Base-by-base conservation (phyloP, 208 protist species). In the Phytomonas sp. region DNA sequence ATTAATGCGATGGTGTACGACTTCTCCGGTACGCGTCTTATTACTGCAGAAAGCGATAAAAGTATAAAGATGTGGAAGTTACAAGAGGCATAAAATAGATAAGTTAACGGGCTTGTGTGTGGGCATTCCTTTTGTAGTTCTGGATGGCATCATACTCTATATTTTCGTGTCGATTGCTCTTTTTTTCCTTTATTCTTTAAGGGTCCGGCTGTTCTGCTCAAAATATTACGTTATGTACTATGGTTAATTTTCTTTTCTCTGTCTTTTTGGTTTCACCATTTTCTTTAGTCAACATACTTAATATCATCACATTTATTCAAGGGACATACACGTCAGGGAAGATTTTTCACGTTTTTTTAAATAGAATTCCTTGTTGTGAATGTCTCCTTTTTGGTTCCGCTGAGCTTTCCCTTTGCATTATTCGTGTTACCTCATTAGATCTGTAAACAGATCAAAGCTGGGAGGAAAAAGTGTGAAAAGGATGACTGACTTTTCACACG, bases 1-100 rank as follows among this genome's bases (percentile, higher is more conserved):
- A 95, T 99, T 31, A 97, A 94, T 67, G 66, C 74, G 11, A 63
- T 92, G 34, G 66, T 82, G 2, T 99, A 98, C 69, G 98, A 99
- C 86, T 67, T 80, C n/a, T 98, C 97, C 8, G 98, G 98, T 40
- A 94, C 93, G n/a, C 91, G 98, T 33, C 83, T 99, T 64, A 98
- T 99, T 73, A 99, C 98, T 0, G 88, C 89, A 30, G 98, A 99
- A 75, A 98, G 94, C 37, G 98, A 99, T 82, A 99, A 99, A 87
- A 97, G 96, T 36, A 95, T 99, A 29, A 97, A 98, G 72, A 83
- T 98, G 7, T 98, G 91, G 89, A 30, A 64, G 29, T 19, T 30
- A 56, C 63, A 67, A 10, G 26, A 32, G 8, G 5, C 63, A 67
- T 34, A 67, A n/a, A 36, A 67, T 60, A 56, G 29, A 67, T 67